Evolutionary conservation across 805 yeast genomes (phyloP), one percentile per base, ranked within the genome.

Genomic region (Metschnikowia cubensis): DNA sequence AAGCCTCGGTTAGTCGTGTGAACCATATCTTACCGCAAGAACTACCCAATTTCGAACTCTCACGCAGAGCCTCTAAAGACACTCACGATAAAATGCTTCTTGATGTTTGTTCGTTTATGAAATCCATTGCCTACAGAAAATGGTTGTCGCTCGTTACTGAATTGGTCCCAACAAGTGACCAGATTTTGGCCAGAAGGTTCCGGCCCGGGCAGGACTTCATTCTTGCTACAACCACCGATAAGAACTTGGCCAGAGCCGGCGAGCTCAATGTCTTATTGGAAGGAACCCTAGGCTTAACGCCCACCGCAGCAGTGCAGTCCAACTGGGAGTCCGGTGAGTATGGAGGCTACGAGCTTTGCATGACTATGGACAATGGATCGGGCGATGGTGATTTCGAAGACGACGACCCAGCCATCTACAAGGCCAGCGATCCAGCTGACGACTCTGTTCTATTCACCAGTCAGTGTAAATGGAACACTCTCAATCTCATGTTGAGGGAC

Each of bases 131-230:
- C 13, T 91, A 87, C 67, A 76, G 77, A 42, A 83, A 84, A 63
- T 91, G 94, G 85, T 64, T 94, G 42, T 69, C 73, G 18, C 50
- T 69, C 2, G 64, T 91, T 2, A 86, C 97, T 0, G 78, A 82
- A 14, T 61, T 89, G 48, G 66, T 78, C 2, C 82, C 86, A 7
- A 69, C 82, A 3, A 77, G 84, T 44, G 87, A 86, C 55, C 88
- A 85, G 57, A 70, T 87, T 1, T 63, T 91, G 22, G 79, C 88
- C 6, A 79, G 99, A 61, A 75, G 97, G 55, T 94, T 94, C 71
- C 81, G 99, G 59, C 99, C 97, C 1, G 99, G 98, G 3, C 84
- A 81, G 29, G 99, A 94, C 66, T 94, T 88, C 67, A 91, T 92
- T 3, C 70, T 94, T 41, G 99, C 99, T 0, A 88, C 98, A 0